Evolutionary conservation across 345 rosid species (phyloP).

Genomic region (Rhodamnia argentea): DNA sequence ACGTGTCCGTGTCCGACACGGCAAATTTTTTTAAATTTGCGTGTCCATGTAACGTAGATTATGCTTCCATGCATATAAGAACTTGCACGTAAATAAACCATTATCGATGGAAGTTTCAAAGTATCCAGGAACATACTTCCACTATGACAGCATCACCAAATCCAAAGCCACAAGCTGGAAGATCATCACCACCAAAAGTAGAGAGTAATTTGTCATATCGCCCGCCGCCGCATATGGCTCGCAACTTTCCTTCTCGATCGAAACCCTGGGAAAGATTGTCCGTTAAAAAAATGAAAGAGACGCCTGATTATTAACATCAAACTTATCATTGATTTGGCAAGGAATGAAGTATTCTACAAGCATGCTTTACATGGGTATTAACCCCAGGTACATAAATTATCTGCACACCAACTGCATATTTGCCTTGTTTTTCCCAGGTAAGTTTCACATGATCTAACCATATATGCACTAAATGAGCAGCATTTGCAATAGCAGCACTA

Average conservation of each 20-base stretch:
- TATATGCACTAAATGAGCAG: background rate
- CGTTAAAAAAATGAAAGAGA: background rate
- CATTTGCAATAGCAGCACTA: background rate
- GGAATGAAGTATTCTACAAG: background rate
- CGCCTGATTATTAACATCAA: background rate
- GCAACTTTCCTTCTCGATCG: constrained; percentile 69
- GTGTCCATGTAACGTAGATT: no score
- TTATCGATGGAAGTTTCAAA: background rate
- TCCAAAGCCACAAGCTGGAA: constrained; percentile 98
- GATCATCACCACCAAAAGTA: constrained; percentile 87
- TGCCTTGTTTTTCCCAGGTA: background rate
- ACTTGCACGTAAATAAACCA: background rate
- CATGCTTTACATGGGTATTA: background rate
- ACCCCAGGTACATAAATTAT: background rate
- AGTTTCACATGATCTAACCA: background rate
- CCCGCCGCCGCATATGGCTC: constrained; percentile 97
- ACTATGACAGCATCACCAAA: constrained; percentile 92
- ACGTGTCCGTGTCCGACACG: no score
- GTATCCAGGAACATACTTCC: constrained; percentile 47
- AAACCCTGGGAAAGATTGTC: constrained; percentile 44
- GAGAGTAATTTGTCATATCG: constrained; percentile 76
- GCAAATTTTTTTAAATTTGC: no score
- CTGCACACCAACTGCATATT: background rate
- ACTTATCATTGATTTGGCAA: background rate
- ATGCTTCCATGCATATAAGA: background rate